A percentile compares a stretch with the other conserved stretches of the same genome.
These are phyloP conservation scores for Gamsiella multidivaricata DNA, from an alignment of 192 early-diverging fungal species.

Conservation along the genomic window DNA sequence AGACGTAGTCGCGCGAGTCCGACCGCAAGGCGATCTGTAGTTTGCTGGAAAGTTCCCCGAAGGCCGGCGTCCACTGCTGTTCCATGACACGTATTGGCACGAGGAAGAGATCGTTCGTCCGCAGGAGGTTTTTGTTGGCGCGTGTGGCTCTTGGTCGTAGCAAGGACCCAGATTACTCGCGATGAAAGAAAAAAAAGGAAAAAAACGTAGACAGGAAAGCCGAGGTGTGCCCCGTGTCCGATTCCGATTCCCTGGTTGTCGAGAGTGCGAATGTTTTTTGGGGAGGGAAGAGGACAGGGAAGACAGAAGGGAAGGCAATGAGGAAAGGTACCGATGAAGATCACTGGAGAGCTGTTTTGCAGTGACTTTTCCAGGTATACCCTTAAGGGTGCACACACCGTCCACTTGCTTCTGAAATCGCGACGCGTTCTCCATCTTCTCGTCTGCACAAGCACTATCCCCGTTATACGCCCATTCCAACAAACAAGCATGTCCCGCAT, in stretches of 20 bases:
- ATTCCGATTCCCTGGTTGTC: too few species aligned
- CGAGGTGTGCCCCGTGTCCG: too few species aligned
- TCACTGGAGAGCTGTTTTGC: too few species aligned
- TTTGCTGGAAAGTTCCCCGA: slow-evolving; percentile 34
- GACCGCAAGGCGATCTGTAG: slow-evolving; percentile 25
- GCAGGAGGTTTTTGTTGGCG: not conserved
- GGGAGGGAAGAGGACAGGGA: too few species aligned
- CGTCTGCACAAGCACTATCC: not conserved
- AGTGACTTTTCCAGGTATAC: too few species aligned
- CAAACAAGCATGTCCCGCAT: slow-evolving; percentile 35
- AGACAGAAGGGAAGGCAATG: too few species aligned
- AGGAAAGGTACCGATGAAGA: too few species aligned
- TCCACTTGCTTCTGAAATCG: too few species aligned
- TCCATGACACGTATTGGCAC: slow-evolving; percentile 16
- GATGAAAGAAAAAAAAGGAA: not conserved
- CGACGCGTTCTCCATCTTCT: not conserved
- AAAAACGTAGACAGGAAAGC: not conserved
- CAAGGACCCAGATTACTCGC: not conserved
- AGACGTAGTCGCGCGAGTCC: slow-evolving; percentile 33
- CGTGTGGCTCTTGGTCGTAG: not conserved
- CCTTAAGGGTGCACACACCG: too few species aligned
- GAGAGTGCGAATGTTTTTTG: too few species aligned
- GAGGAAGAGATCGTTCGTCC: too few species aligned
- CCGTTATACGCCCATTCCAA: not conserved
- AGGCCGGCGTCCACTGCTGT: slow-evolving; percentile 37